Percentiles rank a stretch among this genome's conserved stretches.
Evolutionary conservation across 192 early-diverging fungal species (phyloP).

Genomic region (Coemansia sp.): DNA sequence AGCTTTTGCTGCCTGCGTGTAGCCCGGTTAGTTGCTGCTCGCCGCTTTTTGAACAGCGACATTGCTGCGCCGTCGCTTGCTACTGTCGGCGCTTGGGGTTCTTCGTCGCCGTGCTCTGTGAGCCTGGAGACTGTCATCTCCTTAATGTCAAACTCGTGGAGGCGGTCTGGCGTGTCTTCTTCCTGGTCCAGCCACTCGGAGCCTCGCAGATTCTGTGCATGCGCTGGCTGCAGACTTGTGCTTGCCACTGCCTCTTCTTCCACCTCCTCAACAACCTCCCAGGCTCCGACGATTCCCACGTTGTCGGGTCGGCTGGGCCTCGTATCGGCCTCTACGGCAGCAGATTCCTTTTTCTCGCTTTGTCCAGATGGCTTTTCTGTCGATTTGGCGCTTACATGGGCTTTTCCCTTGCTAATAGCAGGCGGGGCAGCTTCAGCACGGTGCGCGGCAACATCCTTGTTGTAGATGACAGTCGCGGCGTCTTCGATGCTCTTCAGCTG

Average conservation of each 20-base stretch:
- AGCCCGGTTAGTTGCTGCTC: conserved; percentile 21
- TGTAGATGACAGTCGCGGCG: conserved; percentile 39
- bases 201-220: conserved; percentile 15
- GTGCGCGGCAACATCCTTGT: conserved; percentile 16
- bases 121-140: conserved; percentile 25
- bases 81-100: not conserved
- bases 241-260: not conserved
- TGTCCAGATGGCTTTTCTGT: not conserved
- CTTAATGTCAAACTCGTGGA: conserved; percentile 30
- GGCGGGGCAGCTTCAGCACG: not conserved
- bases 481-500: conserved; percentile 71
- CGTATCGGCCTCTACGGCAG: not conserved
- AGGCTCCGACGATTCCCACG: conserved; percentile 36
- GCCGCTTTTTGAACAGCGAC: conserved; percentile 43
- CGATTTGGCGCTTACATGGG: not conserved
- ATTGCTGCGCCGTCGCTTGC: not conserved
- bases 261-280: conserved; percentile 41
- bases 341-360: not conserved
- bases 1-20: conserved; percentile 34
- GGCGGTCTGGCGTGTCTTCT: conserved; percentile 3
- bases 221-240: not conserved
- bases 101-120: not conserved
- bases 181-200: conserved; percentile 37
- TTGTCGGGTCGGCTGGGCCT: conserved; percentile 19
- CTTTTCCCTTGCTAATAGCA: not conserved